Evolutionary conservation across 208 protist genomes (phyloP).

Genomic region (Histomonas meleagridis): DNA sequence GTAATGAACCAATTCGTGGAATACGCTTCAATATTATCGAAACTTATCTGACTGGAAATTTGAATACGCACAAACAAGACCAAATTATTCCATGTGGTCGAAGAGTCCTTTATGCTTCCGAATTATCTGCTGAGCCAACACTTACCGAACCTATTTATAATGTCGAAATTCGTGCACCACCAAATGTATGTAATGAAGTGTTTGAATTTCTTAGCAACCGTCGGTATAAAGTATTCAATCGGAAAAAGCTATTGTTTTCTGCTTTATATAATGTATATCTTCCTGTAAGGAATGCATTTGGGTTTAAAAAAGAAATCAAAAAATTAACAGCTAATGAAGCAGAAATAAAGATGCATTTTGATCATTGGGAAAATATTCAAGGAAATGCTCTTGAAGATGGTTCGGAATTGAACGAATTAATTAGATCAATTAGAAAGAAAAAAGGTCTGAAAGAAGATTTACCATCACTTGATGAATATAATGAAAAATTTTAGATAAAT

Average conservation of each 20-base stretch:
- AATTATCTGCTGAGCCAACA: slow-evolving; percentile 71
- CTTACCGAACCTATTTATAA: slow-evolving; percentile 89
- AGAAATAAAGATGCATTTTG: slow-evolving; percentile 89
- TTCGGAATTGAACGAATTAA: slow-evolving; percentile 38
- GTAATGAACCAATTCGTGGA: slow-evolving; percentile 83
- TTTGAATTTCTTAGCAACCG: slow-evolving; percentile 79
- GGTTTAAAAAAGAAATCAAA: slow-evolving; percentile 81
- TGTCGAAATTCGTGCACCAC: slow-evolving; percentile 81
- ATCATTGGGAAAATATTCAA: slow-evolving; percentile 80
- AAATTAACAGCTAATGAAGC: slow-evolving; percentile 75
- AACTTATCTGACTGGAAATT: slow-evolving; percentile 85
- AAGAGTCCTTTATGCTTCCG: slow-evolving; percentile 78
- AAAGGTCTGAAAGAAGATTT: slow-evolving; percentile 89
- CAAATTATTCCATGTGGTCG: slow-evolving; percentile 87
- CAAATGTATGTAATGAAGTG: slow-evolving; percentile 78
- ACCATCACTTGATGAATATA: no score
- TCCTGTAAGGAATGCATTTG: slow-evolving; percentile 93
- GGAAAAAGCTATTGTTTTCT: slow-evolving; percentile 68
- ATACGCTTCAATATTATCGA: slow-evolving; percentile 80
- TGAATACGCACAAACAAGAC: slow-evolving; percentile 85
- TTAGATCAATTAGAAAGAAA: slow-evolving; percentile 64
- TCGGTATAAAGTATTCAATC: slow-evolving; percentile 80
- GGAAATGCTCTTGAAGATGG: slow-evolving; percentile 64
- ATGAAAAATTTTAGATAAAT: no score
- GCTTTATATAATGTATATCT: slow-evolving; percentile 85